These are phyloP conservation scores for Aurinia saxatilis DNA, from an alignment of 345 rosid species.

Conservation along the genomic window DNA sequence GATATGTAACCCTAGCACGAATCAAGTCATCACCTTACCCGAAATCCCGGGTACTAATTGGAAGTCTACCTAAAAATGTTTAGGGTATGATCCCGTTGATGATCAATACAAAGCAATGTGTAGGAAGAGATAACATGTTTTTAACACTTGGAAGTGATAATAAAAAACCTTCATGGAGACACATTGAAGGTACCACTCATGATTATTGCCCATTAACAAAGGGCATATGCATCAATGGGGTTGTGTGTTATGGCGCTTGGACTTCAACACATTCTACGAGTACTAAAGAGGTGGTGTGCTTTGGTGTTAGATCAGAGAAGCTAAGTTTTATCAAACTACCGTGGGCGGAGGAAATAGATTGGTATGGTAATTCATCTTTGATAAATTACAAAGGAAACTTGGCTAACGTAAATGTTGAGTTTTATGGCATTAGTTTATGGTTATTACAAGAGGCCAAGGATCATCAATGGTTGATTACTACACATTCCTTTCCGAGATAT, in stretches of 20 bases:
- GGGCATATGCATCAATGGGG: too few species aligned
- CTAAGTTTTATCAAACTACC: background rate
- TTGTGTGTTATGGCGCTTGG: too few species aligned
- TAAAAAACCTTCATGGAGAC: constrained; percentile 3
- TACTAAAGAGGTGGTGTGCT: background rate
- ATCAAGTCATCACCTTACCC: background rate
- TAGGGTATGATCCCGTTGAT: constrained; percentile 6
- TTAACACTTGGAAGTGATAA: background rate
- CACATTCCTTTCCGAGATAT: background rate
- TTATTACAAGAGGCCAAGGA: background rate
- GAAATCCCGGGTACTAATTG: background rate
- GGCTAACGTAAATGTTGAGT: background rate
- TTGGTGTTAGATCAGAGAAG: background rate
- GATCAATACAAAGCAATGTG: constrained; percentile 7
- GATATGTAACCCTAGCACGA: constrained; percentile 6
- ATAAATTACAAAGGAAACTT: background rate
- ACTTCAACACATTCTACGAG: too few species aligned
- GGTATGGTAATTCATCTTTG: background rate
- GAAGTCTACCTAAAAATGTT: background rate
- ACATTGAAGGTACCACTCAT: background rate
- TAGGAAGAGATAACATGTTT: background rate
- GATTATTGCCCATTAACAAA: background rate
- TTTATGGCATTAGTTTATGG: background rate
- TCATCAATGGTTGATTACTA: background rate
- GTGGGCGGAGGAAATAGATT: too few species aligned